Conservation (phyloP, 2,329 filamentous ascomycete species). For the Stachybotrys chartarum region DNA sequence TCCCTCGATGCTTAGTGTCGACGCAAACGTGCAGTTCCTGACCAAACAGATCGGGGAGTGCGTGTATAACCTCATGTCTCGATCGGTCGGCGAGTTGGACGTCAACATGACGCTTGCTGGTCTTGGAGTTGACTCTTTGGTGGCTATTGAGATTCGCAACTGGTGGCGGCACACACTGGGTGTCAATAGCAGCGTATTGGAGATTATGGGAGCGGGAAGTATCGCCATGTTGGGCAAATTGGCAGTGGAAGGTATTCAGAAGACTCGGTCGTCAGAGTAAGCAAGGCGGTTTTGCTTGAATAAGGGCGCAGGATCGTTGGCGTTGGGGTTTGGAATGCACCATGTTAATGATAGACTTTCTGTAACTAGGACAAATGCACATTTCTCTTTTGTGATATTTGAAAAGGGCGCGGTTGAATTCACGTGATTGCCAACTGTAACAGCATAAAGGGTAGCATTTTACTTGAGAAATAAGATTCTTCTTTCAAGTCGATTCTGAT, state of each 20-base stretch:
- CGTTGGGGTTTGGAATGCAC: too few species aligned
- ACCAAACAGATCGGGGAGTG: constrained; percentile 5
- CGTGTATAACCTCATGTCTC: constrained; percentile 5
- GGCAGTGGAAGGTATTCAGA: neutral
- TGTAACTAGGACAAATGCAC: too few species aligned
- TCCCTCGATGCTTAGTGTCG: constrained; percentile 2
- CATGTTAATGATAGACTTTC: too few species aligned
- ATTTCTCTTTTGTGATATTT: too few species aligned
- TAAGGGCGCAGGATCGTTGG: too few species aligned
- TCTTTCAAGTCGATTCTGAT: too few species aligned
- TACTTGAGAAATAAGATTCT: too few species aligned
- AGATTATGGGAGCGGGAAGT: constrained; percentile 7
- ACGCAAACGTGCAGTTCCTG: constrained; percentile 1
- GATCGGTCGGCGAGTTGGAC: constrained; percentile 5
- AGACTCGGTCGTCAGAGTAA: neutral
- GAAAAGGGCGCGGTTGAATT: too few species aligned
- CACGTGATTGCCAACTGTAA: too few species aligned
- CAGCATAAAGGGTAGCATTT: too few species aligned
- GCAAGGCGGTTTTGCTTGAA: neutral
- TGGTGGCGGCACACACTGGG: constrained; percentile 10
- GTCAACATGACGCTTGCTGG: constrained; percentile 2
- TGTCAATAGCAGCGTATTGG: constrained; percentile 4
- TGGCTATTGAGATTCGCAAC: constrained; percentile 9
- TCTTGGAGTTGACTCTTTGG: constrained; percentile 10
- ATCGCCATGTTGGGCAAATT: constrained; percentile 4